Base-by-base conservation (phyloP, 495 filamentous ascomycete genomes). In the Cairneyella variabilis region DNA sequence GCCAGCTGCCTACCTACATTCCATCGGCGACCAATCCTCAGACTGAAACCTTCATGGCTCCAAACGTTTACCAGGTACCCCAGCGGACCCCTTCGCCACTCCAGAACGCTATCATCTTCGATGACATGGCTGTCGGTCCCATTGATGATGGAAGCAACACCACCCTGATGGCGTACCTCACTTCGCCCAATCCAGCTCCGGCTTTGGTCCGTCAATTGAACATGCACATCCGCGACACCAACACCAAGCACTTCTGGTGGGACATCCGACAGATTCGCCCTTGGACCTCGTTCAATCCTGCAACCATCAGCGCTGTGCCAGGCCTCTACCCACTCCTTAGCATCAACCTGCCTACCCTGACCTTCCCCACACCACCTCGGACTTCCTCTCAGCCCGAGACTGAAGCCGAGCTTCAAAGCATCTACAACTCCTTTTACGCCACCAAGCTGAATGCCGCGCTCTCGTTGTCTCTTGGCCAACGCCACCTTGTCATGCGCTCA, bases 241-340 rank as follows among this genome's bases (percentile, higher is more conserved):
- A 84, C 60, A 82, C 87, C 63, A 84, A 84, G 62, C 86, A 95
- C 64, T 92, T 89, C 64, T 97, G 91, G 91, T 97, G 88, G 88
- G 91, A 97, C 57, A 79, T 96, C 49, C 87, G 91, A 44, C 91
- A 95, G 60, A 74, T 96, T 56, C 83, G 86, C 42, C 77, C 81
- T 56, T 97, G 91, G 91, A 76, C 75, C 38, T 77, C 80, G 53
- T 96, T 96, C 76, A 86, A 77, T 47, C 69, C 89, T 21, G 63
- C 70, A 40, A 84, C 85, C 46, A 88, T 97, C 67, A 75, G 81
- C 57, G 74, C 81, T n/a, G 78, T 95, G 43, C 83, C 82, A 1
- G 80, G 80, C 12, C 86, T 95, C 40, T 76, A 82, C 18, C 73
- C 77, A 42, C 83, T 93, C n/a, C 79, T 97, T 39, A 81, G 79